These are phyloP conservation scores for Penicillium sumatraense DNA, from an alignment of 2,329 filamentous ascomycete genomes.

Conservation along the genomic window DNA sequence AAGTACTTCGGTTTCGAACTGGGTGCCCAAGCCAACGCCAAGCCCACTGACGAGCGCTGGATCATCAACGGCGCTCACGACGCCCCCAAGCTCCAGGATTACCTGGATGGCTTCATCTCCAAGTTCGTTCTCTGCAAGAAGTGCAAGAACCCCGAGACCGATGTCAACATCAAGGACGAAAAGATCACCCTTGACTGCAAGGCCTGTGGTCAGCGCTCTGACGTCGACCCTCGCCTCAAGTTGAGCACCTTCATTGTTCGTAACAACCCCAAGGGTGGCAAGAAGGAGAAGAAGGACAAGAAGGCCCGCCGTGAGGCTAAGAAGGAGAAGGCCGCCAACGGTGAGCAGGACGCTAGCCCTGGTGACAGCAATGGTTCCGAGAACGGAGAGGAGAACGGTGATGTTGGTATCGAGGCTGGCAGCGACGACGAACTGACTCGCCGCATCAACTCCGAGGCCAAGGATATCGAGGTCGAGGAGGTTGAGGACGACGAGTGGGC, in stretches of 20 bases:
- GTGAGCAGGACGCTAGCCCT: conserved; percentile 64
- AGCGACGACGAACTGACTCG: conserved; percentile 93
- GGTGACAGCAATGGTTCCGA: conserved; percentile 68
- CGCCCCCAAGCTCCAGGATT: conserved; percentile 92
- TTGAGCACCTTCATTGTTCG: conserved; percentile 97
- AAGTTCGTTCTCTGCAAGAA: conserved; percentile 99
- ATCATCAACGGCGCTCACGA: conserved; percentile 99
- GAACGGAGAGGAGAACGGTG: conserved; percentile 68
- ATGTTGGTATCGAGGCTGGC: conserved; percentile 69
- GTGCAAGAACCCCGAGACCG: conserved; percentile 99
- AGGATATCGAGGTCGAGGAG: conserved; percentile 73
- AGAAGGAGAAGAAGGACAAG: conserved; percentile 96
- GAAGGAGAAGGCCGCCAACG: conserved; percentile 70
- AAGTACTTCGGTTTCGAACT: conserved; percentile 99
- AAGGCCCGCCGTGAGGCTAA: conserved; percentile 79
- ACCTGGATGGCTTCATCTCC: conserved; percentile 96
- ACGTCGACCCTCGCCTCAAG: conserved; percentile 92
- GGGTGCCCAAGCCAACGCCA: conserved; percentile 97
- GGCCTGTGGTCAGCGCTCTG: conserved; percentile 90
- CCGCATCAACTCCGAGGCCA: conserved; percentile 68
- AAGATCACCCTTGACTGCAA: conserved; percentile 96
- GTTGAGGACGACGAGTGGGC: conserved; percentile 91
- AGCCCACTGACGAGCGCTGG: conserved; percentile 97
- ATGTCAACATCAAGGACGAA: conserved; percentile 91
- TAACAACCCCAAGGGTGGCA: conserved; percentile 83